A percentile compares a stretch with the other conserved stretches of the same genome.
Evolutionary conservation across 768 basidiomycete genomes (phyloP).

Genomic region (Suillus weaverae): DNA sequence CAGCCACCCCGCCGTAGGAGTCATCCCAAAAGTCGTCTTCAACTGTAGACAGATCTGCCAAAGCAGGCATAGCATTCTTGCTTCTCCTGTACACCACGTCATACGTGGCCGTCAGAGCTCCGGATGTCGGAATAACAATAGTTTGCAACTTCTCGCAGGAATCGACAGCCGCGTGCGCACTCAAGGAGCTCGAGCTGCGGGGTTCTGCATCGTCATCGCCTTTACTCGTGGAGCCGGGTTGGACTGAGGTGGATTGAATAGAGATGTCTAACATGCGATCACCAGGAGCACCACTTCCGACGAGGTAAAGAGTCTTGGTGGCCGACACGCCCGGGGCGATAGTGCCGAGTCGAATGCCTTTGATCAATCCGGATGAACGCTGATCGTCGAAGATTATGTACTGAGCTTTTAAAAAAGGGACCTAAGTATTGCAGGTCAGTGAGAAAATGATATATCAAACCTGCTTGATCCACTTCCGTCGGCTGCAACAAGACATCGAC

Average conservation of each 20-base stretch:
- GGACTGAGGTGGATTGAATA: conserved; percentile 54
- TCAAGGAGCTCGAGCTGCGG: conserved; percentile 14
- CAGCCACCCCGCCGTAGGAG: conserved; percentile 52
- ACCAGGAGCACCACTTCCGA: conserved; percentile 61
- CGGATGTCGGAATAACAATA: conserved; percentile 63
- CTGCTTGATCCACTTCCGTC: conserved; percentile 68
- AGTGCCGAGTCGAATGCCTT: conserved; percentile 66
- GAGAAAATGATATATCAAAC: conserved; percentile 38
- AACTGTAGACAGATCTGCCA: conserved; percentile 55
- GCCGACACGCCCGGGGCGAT: conserved; percentile 58
- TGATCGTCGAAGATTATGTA: conserved; percentile 61
- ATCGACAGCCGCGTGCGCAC: conserved; percentile 30
- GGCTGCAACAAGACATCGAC: conserved; percentile 83
- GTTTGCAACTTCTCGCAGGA: conserved; percentile 61
- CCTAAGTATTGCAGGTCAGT: background rate
- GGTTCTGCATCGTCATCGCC: background rate
- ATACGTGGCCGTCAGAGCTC: conserved; percentile 57
- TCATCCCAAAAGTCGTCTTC: conserved; percentile 56
- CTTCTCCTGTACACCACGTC: conserved; percentile 54
- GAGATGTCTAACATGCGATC: conserved; percentile 82
- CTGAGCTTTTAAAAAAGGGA: conserved; percentile 44
- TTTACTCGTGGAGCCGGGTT: conserved; percentile 3
- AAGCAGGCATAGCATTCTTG: conserved; percentile 40
- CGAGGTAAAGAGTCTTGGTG: conserved; percentile 63
- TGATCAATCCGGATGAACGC: conserved; percentile 70